Percentiles rank a stretch among this genome's conserved stretches.
Conservation (phyloP, 495 filamentous ascomycete species). For the Penicillium waksmanii region DNA sequence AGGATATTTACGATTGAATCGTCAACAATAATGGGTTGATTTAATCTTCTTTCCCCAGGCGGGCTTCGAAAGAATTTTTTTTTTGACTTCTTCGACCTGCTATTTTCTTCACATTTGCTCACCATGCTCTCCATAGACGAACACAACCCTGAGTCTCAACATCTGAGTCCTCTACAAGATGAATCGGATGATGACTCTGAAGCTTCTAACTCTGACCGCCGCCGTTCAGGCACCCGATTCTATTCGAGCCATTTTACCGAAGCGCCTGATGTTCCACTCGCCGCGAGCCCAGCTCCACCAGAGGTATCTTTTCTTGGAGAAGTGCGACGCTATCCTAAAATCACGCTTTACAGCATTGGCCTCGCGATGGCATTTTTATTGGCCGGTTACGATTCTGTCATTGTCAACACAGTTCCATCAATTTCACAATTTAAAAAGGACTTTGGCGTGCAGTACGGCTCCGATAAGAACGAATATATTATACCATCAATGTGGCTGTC, state of each 20-base stretch:
- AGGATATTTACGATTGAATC: neutral
- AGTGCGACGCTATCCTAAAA: neutral
- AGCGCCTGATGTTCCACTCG: neutral
- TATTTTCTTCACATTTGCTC: neutral
- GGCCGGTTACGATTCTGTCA: neutral
- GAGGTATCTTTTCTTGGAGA: neutral
- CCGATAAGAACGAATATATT: neutral
- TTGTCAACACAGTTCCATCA: neutral
- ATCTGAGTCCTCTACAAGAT: constrained; percentile 1
- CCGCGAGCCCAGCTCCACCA: neutral
- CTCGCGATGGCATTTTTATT: neutral
- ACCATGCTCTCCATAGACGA: neutral
- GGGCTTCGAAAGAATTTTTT: neutral
- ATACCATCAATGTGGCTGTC: constrained; percentile 2
- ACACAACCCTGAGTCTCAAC: neutral
- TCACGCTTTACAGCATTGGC: neutral
- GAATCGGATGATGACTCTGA: neutral
- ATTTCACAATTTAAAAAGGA: neutral
- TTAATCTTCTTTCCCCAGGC: neutral
- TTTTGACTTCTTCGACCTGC: neutral
- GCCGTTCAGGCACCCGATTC: neutral
- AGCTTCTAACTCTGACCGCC: neutral
- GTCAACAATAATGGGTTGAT: neutral
- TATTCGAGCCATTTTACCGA: neutral
- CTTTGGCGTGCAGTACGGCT: neutral